Base-by-base conservation (phyloP, 179 eudicot genomes). In the Spinacia oleracea region DNA sequence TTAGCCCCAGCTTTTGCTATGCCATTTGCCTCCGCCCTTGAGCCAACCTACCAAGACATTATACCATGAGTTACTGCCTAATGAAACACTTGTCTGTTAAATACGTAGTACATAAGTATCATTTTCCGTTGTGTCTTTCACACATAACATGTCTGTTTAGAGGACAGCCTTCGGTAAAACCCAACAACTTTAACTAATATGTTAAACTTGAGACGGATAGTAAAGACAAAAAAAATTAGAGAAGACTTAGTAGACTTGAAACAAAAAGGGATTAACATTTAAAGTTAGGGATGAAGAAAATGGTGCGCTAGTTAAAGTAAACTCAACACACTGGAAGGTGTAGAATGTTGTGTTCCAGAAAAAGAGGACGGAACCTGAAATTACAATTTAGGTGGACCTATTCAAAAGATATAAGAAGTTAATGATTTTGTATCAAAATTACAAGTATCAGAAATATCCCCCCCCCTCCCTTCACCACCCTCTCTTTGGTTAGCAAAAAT, bases 1-100 rank as follows among this genome's bases (percentile, higher is more conserved):
- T 96, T 96, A 32, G 99, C 99, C 75, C 99, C 99, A 83, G 99
- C 85, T 91, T 96, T 96, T 73, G 97, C 99, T 72, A 96, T 96
- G 62, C 99, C 99, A 86, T 84, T 87, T 67, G 99, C 96, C 90
- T 96, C 99, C 10, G 99, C 91, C 82, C 88, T 89, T 83, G 99
- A 93, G 48, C 99, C 99, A 75, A 96, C 99, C 99, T 96, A 79
- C 42, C 71, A 70, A 14, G 18, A 34, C 23, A 43, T 32, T 43
- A 21, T 35, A 58, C 48, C 32, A 67, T 68, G 53, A 58, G 72
- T 65, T 45, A 58, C 46, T 72, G 34, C 58, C 12, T 53, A 42
- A 16, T 9, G 32, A 62, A 60, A 27, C 20, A 60, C 34, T 27
- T 9, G 32, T 60, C 20, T 11, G 16, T 12, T 29, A 9, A 4